Base-by-base conservation (phyloP, 2,329 filamentous ascomycete genomes). In the Coniosporium uncinatum region DNA sequence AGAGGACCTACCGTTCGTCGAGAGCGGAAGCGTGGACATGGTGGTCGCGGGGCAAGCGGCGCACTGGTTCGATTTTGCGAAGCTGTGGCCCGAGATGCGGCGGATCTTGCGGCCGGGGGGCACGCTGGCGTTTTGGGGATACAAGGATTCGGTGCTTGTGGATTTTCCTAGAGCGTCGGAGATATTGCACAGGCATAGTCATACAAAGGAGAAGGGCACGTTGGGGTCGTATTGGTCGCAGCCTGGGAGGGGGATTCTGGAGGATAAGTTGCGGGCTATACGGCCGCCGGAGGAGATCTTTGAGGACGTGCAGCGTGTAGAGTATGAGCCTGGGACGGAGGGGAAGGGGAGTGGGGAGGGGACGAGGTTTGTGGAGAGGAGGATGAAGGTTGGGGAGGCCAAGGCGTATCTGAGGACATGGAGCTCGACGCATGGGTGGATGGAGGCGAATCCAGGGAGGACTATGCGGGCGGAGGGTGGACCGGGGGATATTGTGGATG, bases 41-140 rank as follows among this genome's bases (percentile, higher is more conserved):
- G 61, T 70, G 1, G 61, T 69, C 0, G 66, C 70, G 1, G 70
- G 63, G 1, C 79, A 84, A 51, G 71, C 79, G 5, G 78, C 79
- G 32, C 81, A 85, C 54, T 85, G 80, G 80, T 85, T 85, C 55
- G 70, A 83, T 54, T 78, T 76, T 51, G 32, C 46, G 5, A 65
- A 62, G 31, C 67, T 73, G 3, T 84, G 77, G 74, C 68, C 68
- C 0, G 72, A 77, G 51, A 54, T 83, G 43, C 62, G 61, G 8
- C 67, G 76, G 13, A 70, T 79, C 5, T 59, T 82, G 32, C 66
- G 72, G 37, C 55, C 58, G 2, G 75, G 75, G 14, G 79, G 78
- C 14, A 77, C 75, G 1, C 50, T 84, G n/a, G 78, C 78, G 0
- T 79, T 81, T 53, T 83, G 75, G 76, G 79, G 78, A 2, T 84